A percentile compares a stretch with the other conserved stretches of the same genome.
Evolutionary conservation across 2,329 filamentous ascomycete species (phyloP).

Genomic region (Trichoderma afroharzianum): DNA sequence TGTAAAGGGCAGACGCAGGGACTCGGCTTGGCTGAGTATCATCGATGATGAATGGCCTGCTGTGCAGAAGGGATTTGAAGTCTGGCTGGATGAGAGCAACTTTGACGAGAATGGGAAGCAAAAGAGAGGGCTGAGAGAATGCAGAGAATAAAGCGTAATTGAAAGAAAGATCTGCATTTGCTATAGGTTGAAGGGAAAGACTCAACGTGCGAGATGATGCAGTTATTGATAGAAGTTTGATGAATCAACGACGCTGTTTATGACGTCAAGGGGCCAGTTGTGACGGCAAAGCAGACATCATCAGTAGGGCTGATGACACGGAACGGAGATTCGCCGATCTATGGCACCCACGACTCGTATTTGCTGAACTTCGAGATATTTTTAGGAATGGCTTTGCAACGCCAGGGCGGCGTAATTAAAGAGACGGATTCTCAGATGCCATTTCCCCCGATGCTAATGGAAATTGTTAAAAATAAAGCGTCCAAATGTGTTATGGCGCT

Average conservation of each 20-base stretch:
- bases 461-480: background rate
- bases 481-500: background rate
- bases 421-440: background rate
- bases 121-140: constrained; percentile 40
- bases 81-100: constrained; percentile 53
- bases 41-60: constrained; percentile 55
- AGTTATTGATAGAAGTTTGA: background rate
- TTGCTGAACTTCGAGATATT: background rate
- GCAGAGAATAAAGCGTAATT: constrained; percentile 10
- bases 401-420: background rate
- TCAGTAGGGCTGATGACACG: background rate
- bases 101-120: constrained; percentile 55
- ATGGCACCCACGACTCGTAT: background rate
- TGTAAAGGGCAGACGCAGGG: constrained; percentile 51
- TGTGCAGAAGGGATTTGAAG: constrained; percentile 44
- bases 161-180: background rate
- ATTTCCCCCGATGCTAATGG: background rate
- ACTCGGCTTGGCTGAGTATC: constrained; percentile 60
- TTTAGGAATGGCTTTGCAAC: background rate
- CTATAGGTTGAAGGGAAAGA: background rate
- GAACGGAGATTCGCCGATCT: background rate
- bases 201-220: background rate
- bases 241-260: background rate
- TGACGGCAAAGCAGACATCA: background rate
- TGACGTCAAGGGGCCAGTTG: background rate